A percentile compares a stretch with the other conserved stretches of the same genome.
Conservation (phyloP, 352 stramenopile species). For the Globisporangium iwayamae region DNA sequence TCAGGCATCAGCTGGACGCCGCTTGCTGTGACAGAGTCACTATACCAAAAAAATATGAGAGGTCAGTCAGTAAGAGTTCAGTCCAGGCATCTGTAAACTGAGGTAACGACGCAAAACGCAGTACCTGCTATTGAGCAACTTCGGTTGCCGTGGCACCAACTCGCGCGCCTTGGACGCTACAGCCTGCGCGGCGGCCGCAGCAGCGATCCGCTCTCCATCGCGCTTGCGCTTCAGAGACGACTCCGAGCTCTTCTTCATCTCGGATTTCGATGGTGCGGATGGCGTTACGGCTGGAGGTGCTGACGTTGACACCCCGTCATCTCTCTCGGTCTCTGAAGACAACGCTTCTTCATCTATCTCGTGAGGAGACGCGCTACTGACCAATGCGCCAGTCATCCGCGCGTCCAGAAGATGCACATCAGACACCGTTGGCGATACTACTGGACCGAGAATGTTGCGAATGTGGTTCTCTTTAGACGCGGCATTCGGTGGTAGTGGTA, state of each 20-base stretch:
- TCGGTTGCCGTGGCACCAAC: slow-evolving; percentile 41
- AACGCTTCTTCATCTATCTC: slow-evolving; percentile 8
- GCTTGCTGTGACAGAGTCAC: slow-evolving; percentile 18
- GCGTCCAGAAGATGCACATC: slow-evolving; percentile 54
- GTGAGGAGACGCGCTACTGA: slow-evolving; percentile 20
- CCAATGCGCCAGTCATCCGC: slow-evolving; percentile 41
- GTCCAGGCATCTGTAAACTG: background rate
- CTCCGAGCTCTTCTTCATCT: slow-evolving; percentile 35
- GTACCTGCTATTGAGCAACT: slow-evolving; percentile 58
- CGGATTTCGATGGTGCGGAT: slow-evolving; percentile 15
- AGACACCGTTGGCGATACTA: slow-evolving; percentile 42
- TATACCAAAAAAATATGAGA: slow-evolving; percentile 3
- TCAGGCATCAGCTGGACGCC: slow-evolving; percentile 45
- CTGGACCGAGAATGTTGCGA: slow-evolving; percentile 69
- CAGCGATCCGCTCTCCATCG: slow-evolving; percentile 36
- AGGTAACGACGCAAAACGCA: background rate
- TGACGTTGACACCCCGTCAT: background rate
- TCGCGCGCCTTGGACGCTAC: slow-evolving; percentile 55
- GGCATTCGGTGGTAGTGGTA: slow-evolving; percentile 24
- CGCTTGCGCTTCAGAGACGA: slow-evolving; percentile 65
- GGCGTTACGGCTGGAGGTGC: slow-evolving; percentile 10
- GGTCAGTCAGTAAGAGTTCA: background rate
- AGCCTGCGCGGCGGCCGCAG: slow-evolving; percentile 18
- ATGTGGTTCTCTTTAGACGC: slow-evolving; percentile 79
- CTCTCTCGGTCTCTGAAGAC: background rate